A percentile compares a stretch with the other conserved stretches of the same genome.
These are phyloP conservation scores for Hylodesmum podocarpum DNA, from an alignment of 306 rosid species.

Conservation along the genomic window DNA sequence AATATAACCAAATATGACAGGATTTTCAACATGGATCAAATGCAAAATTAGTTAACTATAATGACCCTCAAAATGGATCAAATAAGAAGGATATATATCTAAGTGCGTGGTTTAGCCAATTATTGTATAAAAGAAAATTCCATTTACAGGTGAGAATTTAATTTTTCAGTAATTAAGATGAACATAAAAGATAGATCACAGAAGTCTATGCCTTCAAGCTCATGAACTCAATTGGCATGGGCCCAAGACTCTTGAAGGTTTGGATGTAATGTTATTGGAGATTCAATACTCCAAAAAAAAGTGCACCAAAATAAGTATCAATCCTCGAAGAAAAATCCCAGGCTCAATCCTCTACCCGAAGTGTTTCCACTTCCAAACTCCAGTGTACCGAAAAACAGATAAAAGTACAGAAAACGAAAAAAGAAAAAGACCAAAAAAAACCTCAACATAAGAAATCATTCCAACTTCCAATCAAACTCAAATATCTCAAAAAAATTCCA, in stretches of 20 bases:
- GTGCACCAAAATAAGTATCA: neutral
- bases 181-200: conserved; percentile 1
- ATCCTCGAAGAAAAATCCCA: neutral
- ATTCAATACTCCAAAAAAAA: neutral
- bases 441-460: neutral
- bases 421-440: neutral
- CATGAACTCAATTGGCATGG: neutral
- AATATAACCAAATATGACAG: neutral
- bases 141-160: neutral
- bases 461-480: neutral
- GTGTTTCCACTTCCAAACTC: neutral
- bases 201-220: neutral
- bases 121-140: neutral
- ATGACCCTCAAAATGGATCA: neutral
- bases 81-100: neutral
- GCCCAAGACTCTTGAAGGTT: neutral
- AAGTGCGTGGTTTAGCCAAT: neutral
- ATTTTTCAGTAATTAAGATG: neutral
- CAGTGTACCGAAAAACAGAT: neutral
- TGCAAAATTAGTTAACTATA: neutral
- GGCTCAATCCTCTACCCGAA: neutral
- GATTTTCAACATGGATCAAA: neutral
- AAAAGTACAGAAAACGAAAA: neutral
- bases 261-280: neutral
- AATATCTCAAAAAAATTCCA: neutral